phyloP scores from a whole-genome alignment of 2,329 filamentous ascomycete genomes.

The Fusarium sp. region DNA sequence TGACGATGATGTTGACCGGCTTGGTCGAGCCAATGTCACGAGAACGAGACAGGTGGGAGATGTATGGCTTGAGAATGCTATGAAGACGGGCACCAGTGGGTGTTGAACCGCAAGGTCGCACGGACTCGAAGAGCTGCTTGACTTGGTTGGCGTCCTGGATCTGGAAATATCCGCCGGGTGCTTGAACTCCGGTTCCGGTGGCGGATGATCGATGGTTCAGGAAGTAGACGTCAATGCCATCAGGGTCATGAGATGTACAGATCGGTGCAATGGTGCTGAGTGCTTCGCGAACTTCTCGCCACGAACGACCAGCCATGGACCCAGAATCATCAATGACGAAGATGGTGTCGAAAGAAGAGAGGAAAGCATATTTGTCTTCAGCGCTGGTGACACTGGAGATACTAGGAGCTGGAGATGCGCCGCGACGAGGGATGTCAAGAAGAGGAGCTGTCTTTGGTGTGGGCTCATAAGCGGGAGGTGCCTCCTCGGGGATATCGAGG shows the following conservation, averaged over 20 bases:
- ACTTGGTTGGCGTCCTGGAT: slow-evolving; percentile 72
- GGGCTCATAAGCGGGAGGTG: slow-evolving; percentile 55
- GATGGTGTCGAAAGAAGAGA: slow-evolving; percentile 84
- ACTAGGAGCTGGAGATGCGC: slow-evolving; percentile 29
- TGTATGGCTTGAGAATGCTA: slow-evolving; percentile 79
- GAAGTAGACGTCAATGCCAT: slow-evolving; percentile 94
- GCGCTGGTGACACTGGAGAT: slow-evolving; percentile 54
- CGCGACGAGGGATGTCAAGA: slow-evolving; percentile 33
- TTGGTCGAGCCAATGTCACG: slow-evolving; percentile 67
- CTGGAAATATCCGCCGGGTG: slow-evolving; percentile 71
- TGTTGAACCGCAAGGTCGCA: slow-evolving; percentile 75
- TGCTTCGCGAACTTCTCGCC: slow-evolving; percentile 79
- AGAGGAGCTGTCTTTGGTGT: slow-evolving; percentile 1
- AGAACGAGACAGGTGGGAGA: slow-evolving; percentile 58
- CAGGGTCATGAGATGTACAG: slow-evolving; percentile 81
- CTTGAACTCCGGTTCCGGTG: slow-evolving; percentile 54
- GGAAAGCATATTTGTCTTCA: slow-evolving; percentile 81
- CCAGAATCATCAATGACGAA: slow-evolving; percentile 94
- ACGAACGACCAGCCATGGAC: slow-evolving; percentile 83
- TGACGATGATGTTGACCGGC: slow-evolving; percentile 90
- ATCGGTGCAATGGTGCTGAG: slow-evolving; percentile 83
- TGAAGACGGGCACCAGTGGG: slow-evolving; percentile 80
- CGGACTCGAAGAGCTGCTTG: slow-evolving; percentile 75
- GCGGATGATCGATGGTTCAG: slow-evolving; percentile 74
- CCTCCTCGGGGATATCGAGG: slow-evolving; percentile 39